Percentiles rank a stretch among this genome's conserved stretches.
phyloP scores from a whole-genome alignment of 2,329 filamentous ascomycete genomes.

The Berkeleyomyces basicola region DNA sequence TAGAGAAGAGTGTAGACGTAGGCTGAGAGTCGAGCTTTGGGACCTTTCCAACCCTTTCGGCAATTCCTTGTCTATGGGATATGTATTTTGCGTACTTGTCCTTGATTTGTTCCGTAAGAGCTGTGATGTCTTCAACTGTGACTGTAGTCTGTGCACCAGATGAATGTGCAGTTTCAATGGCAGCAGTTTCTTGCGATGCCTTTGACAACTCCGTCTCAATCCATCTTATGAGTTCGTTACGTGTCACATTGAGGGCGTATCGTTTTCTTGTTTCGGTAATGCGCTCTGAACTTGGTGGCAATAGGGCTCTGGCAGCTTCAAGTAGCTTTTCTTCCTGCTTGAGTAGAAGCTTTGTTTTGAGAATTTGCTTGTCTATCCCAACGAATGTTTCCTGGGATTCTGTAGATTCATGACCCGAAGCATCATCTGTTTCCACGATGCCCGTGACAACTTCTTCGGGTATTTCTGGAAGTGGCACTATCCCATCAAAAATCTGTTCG shows the following conservation, averaged over 20 bases:
- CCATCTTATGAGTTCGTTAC: conserved; percentile 46
- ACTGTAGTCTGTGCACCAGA: conserved; percentile 8
- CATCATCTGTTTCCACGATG: conserved; percentile 27
- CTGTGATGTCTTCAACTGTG: conserved; percentile 13
- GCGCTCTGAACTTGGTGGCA: conserved; percentile 19
- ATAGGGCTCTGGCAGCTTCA: conserved; percentile 27
- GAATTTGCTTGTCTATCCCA: conserved; percentile 36
- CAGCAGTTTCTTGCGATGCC: conserved; percentile 2
- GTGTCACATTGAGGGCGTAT: conserved; percentile 36
- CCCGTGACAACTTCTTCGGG: conserved; percentile 35
- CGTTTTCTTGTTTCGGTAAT: conserved; percentile 25
- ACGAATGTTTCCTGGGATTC: conserved; percentile 17
- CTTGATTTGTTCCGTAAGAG: conserved; percentile 25
- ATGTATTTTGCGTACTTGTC: conserved; percentile 39
- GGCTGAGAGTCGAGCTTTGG: conserved; percentile 9
- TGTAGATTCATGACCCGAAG: conserved; percentile 29
- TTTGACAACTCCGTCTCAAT: conserved; percentile 40
- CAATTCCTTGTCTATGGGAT: conserved; percentile 29
- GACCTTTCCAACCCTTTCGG: conserved; percentile 5
- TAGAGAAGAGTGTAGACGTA: neutral
- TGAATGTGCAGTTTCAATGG: neutral
- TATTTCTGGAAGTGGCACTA: conserved; percentile 30
- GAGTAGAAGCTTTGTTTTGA: conserved; percentile 40
- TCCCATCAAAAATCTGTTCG: conserved; percentile 29
- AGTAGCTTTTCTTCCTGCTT: conserved; percentile 40